Evolutionary conservation across 257 asterid species (phyloP).

Genomic region (Rauvolfia tetraphylla): DNA sequence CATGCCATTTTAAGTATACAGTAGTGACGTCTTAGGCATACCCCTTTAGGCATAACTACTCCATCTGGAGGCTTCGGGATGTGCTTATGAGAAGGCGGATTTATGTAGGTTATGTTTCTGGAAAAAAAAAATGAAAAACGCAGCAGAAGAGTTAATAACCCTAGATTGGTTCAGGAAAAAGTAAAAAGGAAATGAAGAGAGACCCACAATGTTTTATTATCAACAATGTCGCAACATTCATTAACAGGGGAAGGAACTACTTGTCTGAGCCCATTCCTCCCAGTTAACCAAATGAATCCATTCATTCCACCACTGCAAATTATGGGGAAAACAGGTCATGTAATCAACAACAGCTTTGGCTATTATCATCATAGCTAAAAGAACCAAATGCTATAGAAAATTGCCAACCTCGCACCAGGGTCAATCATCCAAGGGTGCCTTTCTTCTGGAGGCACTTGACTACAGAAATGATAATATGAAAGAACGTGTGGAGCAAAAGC

Average conservation of each 20-base stretch:
- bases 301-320: slow-evolving; percentile 83
- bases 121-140: slow-evolving; percentile 19
- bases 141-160: neutral
- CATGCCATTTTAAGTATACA: slow-evolving; percentile 1
- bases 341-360: slow-evolving; percentile 9
- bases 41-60: slow-evolving; percentile 65
- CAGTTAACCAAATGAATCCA: slow-evolving; percentile 72
- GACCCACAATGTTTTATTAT: slow-evolving; percentile 72
- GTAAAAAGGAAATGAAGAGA: slow-evolving; percentile 1
- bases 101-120: slow-evolving; percentile 88
- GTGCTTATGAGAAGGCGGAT: slow-evolving; percentile 73
- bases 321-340: slow-evolving; percentile 16
- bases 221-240: slow-evolving; percentile 49
- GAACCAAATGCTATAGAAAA: slow-evolving; percentile 9
- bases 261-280: slow-evolving; percentile 54
- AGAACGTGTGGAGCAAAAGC: slow-evolving; percentile 57
- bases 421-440: slow-evolving; percentile 53
- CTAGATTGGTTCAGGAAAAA: neutral
- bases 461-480: slow-evolving; percentile 49
- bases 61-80: slow-evolving; percentile 72
- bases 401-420: slow-evolving; percentile 57
- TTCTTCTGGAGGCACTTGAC: slow-evolving; percentile 27
- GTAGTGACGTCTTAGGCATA: slow-evolving; percentile 21
- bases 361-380: slow-evolving; percentile 4
- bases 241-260: slow-evolving; percentile 56